Evolutionary conservation across 345 rosid species (phyloP).

Genomic region (Salix viminalis): DNA sequence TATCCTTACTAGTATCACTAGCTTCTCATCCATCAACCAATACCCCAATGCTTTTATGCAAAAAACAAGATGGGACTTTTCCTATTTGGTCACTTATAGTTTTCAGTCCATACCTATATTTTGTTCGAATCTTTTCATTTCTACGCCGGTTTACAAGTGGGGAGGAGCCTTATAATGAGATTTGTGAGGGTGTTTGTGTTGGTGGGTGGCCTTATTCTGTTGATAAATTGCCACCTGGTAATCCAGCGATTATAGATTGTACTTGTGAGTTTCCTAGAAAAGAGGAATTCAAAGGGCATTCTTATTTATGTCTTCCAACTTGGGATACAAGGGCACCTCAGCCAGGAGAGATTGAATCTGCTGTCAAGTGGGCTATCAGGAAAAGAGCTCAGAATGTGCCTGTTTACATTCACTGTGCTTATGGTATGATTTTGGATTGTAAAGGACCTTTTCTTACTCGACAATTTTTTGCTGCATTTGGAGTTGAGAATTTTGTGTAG

Average conservation of each 20-base stretch:
- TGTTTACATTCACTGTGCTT: slow-evolving; percentile 60
- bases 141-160: slow-evolving; percentile 41
- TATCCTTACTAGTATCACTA: slow-evolving; percentile 29
- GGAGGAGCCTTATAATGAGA: slow-evolving; percentile 53
- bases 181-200: slow-evolving; percentile 53
- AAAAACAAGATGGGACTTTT: slow-evolving; percentile 54
- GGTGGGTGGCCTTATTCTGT: slow-evolving; percentile 70
- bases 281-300: slow-evolving; percentile 33
- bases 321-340: slow-evolving; percentile 76
- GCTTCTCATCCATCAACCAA: slow-evolving; percentile 28
- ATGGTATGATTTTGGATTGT: slow-evolving; percentile 41
- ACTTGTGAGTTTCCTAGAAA: slow-evolving; percentile 64
- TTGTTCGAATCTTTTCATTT: slow-evolving; percentile 42
- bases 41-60: slow-evolving; percentile 45
- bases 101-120: slow-evolving; percentile 52
- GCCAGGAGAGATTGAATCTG: slow-evolving; percentile 60
- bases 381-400: slow-evolving; percentile 59
- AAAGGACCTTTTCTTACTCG: not conserved
- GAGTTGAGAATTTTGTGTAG: not conserved
- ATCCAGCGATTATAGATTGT: slow-evolving; percentile 68
- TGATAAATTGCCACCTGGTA: slow-evolving; percentile 49
- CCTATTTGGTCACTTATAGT: slow-evolving; percentile 54
- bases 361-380: slow-evolving; percentile 68
- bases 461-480: not conserved
- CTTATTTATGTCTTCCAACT: slow-evolving; percentile 64